A percentile compares a stretch with the other conserved stretches of the same genome.
phyloP scores from a whole-genome alignment of 1,284 basidiomycete species.

The Ustilago tritici region DNA sequence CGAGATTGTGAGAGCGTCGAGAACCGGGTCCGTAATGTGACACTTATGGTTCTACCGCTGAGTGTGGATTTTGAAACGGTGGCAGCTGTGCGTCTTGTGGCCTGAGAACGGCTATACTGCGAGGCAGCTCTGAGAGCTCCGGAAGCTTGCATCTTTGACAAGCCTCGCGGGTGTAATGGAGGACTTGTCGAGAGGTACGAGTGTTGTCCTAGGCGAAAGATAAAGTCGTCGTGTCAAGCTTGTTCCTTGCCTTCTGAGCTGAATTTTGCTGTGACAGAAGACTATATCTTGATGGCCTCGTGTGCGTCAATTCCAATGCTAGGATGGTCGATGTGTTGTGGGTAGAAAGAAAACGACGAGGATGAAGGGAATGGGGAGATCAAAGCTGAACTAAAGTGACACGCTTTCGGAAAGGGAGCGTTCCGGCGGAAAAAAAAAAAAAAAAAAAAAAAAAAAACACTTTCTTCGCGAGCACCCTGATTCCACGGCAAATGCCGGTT shows the following conservation, averaged over 20 bases:
- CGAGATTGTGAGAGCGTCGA: background rate
- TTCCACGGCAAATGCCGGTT: constrained; percentile 16
- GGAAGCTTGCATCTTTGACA: constrained; percentile 26
- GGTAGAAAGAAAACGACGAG: background rate
- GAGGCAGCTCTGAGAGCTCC: constrained; percentile 27
- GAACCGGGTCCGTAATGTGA: constrained; percentile 1
- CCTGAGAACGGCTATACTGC: constrained; percentile 20
- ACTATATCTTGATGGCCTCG: background rate
- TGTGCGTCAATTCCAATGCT: background rate
- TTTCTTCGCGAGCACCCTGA: constrained; percentile 45
- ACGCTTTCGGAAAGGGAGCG: background rate
- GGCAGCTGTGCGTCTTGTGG: constrained; percentile 9
- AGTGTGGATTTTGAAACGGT: constrained; percentile 4
- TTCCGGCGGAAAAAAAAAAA: too few relatives aligned
- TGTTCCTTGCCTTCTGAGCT: background rate
- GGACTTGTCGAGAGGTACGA: background rate
- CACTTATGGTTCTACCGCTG: background rate
- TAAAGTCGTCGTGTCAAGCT: background rate
- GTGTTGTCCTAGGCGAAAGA: background rate
- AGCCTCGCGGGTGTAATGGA: background rate
- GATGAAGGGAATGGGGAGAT: background rate
- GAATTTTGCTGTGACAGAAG: background rate
- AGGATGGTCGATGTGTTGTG: background rate
- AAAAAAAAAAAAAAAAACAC: constrained; percentile 12
- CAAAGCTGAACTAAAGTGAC: background rate